Conservation (phyloP, 2,329 filamentous ascomycete species). For the Venturia asperata region DNA sequence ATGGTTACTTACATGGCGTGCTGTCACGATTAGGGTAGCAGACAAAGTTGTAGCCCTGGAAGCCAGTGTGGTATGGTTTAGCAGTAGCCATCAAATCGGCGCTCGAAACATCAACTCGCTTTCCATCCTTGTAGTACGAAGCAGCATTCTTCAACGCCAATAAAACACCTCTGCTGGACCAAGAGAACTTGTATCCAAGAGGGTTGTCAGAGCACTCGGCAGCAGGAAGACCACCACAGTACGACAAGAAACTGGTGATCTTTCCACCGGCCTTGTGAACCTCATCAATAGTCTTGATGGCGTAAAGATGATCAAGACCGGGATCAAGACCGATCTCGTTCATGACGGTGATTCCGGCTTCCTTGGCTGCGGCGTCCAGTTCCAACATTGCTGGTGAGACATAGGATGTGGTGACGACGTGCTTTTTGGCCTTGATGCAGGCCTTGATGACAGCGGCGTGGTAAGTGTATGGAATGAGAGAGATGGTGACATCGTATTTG, state of each 20-base stretch:
- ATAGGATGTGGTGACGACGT: constrained; percentile 93
- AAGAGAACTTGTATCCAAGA: constrained; percentile 85
- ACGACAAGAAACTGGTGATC: constrained; percentile 72
- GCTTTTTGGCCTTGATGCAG: constrained; percentile 86
- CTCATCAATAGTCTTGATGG: constrained; percentile 78
- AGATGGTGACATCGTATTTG: constrained; percentile 67
- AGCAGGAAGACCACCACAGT: constrained; percentile 68
- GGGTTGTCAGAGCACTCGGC: constrained; percentile 78
- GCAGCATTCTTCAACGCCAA: constrained; percentile 82
- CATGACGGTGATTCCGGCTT: constrained; percentile 92
- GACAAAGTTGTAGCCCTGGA: constrained; percentile 81
- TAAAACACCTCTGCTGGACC: constrained; percentile 71
- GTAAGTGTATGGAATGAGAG: constrained; percentile 83
- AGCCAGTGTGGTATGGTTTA: constrained; percentile 81
- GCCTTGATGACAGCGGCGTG: constrained; percentile 87
- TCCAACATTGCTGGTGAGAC: constrained; percentile 89
- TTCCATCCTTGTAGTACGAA: constrained; percentile 72
- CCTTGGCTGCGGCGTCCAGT: constrained; percentile 74
- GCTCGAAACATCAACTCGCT: constrained; percentile 51
- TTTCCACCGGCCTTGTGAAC: constrained; percentile 86
- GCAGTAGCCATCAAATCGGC: constrained; percentile 76
- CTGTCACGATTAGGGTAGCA: constrained; percentile 92
- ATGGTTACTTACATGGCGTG: constrained; percentile 49
- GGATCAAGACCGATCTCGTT: constrained; percentile 84
- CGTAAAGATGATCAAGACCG: constrained; percentile 69